Percentiles rank a stretch among this genome's conserved stretches.
Evolutionary conservation across 139 green algal species (phyloP).

Genomic region (Coelastrella sp.): DNA sequence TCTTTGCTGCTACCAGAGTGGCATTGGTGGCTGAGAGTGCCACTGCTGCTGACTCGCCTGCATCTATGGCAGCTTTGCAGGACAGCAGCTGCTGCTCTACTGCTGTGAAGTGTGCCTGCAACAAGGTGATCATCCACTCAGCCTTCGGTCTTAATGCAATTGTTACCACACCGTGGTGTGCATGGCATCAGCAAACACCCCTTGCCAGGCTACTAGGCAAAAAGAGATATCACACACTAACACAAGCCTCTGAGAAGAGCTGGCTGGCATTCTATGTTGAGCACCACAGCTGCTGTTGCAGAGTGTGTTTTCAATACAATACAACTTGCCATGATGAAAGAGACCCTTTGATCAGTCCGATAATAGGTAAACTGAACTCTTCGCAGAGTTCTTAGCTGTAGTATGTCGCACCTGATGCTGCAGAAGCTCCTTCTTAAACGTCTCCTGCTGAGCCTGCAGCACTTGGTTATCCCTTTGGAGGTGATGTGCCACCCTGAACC

Average conservation of each 20-base stretch:
- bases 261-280: no score
- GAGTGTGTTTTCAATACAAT: background rate
- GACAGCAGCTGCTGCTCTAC: conserved; percentile 40
- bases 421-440: background rate
- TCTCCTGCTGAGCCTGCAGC: conserved; percentile 30
- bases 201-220: no score
- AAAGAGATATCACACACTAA: no score
- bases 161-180: no score
- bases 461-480: background rate
- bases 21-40: background rate
- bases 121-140: background rate
- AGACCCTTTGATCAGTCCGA: no score
- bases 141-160: no score
- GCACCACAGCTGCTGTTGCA: no score
- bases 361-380: no score
- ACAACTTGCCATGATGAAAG: conserved; percentile 75
- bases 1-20: background rate
- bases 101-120: conserved; percentile 18
- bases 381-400: no score
- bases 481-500: background rate
- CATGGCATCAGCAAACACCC: no score
- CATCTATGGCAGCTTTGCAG: conserved; percentile 35
- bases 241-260: no score
- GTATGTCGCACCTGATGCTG: conserved; percentile 8
- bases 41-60: conserved; percentile 1